These are phyloP conservation scores for Gossypium sturtianum DNA, from an alignment of 345 rosid genomes.

Conservation along the genomic window DNA sequence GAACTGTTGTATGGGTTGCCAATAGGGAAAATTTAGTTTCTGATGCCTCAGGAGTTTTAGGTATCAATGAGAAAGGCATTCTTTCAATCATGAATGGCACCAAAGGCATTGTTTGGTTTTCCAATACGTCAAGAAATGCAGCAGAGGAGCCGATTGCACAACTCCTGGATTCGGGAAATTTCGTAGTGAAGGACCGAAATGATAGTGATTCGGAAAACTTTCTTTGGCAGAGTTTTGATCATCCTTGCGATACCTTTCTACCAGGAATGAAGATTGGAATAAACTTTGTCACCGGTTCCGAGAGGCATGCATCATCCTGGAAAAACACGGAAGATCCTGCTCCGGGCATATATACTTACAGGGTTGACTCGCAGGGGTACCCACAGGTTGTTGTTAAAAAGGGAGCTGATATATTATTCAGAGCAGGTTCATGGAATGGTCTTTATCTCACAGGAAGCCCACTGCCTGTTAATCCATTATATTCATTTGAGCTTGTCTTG, in stretches of 20 bases:
- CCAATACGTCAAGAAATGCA: neutral
- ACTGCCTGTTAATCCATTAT: constrained; percentile 20
- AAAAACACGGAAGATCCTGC: constrained; percentile 31
- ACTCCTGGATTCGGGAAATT: constrained; percentile 34
- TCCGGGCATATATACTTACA: neutral
- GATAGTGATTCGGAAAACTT: neutral
- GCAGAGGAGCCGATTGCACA: neutral
- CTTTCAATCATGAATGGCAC: neutral
- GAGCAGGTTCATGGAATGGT: constrained; percentile 84
- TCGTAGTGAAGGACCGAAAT: constrained; percentile 29
- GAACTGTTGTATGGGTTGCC: constrained; percentile 39
- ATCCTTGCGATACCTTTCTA: constrained; percentile 36
- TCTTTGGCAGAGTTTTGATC: constrained; percentile 44
- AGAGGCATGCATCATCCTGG: constrained; percentile 24
- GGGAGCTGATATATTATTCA: constrained; percentile 13
- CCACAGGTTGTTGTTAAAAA: constrained; percentile 19
- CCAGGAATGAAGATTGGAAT: constrained; percentile 37
- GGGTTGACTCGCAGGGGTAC: constrained; percentile 17
- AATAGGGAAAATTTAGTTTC: constrained; percentile 18
- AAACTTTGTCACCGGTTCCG: constrained; percentile 18
- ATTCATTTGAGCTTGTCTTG: constrained; percentile 30
- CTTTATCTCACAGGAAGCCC: constrained; percentile 64
- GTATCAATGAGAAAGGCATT: neutral
- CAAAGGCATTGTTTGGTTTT: neutral
- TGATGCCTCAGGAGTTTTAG: neutral